Percentiles rank a stretch among this genome's conserved stretches.
These are phyloP conservation scores for Neurospora sp. DNA, from an alignment of 495 filamentous ascomycete genomes.

Conservation along the genomic window DNA sequence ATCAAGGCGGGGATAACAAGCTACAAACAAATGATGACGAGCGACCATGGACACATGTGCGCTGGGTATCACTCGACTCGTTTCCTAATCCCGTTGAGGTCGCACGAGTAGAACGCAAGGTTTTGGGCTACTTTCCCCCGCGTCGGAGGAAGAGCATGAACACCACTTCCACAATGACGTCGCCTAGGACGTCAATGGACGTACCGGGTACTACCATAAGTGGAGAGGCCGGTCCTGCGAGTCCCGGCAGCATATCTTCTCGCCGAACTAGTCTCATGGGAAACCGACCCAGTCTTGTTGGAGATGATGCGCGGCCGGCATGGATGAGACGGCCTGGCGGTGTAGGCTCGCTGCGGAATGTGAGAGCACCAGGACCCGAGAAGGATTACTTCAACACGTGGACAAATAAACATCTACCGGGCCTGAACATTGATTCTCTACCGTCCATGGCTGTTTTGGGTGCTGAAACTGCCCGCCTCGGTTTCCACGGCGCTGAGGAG, in stretches of 20 bases:
- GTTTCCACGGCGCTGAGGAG: conserved; percentile 28
- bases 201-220: conserved; percentile 33
- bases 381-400: conserved; percentile 71
- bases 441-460: conserved; percentile 46
- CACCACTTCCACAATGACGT: conserved; percentile 45
- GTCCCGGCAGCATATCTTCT: conserved; percentile 27
- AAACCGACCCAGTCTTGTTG: conserved; percentile 17
- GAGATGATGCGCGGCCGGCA: conserved; percentile 25
- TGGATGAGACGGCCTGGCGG: conserved; percentile 72
- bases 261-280: conserved; percentile 30
- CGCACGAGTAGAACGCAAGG: conserved; percentile 68
- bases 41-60: conserved; percentile 70
- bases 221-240: conserved; percentile 25
- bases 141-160: conserved; percentile 66
- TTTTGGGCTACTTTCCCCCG: conserved; percentile 85
- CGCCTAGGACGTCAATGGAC: conserved; percentile 55
- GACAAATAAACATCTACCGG: conserved; percentile 66
- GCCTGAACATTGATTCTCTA: conserved; percentile 49
- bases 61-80: conserved; percentile 73
- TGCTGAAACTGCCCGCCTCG: conserved; percentile 38
- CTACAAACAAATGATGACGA: conserved; percentile 25
- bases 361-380: conserved; percentile 66
- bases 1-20: conserved; percentile 6
- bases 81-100: conserved; percentile 67
- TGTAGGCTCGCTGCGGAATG: conserved; percentile 67